Conservation (phyloP, 306 rosid species). For the Vigna nakashimae region DNA sequence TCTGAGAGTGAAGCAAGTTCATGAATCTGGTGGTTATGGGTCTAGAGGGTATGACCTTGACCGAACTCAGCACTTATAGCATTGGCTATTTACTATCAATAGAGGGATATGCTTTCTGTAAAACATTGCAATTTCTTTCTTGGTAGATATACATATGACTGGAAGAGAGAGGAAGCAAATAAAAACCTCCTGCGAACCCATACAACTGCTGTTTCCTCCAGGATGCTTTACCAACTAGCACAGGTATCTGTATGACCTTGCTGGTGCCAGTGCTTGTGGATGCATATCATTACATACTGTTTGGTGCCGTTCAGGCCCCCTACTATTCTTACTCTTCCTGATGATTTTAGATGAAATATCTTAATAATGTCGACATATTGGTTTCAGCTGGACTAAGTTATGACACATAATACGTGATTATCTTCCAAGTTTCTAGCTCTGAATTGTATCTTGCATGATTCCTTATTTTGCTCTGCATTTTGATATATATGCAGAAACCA, state of each 20-base stretch:
- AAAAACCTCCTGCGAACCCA: conserved; percentile 94
- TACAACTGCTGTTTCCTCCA: conserved; percentile 92
- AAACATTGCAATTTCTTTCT: conserved; percentile 22
- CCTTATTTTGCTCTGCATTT: conserved; percentile 22
- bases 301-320: conserved; percentile 25
- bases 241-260: conserved; percentile 60
- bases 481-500: conserved; percentile 68
- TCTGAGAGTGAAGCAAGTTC: conserved; percentile 83
- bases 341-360: conserved; percentile 29
- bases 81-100: conserved; percentile 24
- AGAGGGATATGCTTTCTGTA: conserved; percentile 6
- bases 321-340: neutral
- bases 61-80: conserved; percentile 8
- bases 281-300: conserved; percentile 24
- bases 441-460: neutral
- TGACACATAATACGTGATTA: conserved; percentile 11
- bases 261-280: conserved; percentile 11
- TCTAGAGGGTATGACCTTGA: conserved; percentile 77
- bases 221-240: conserved; percentile 88
- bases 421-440: conserved; percentile 8
- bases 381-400: conserved; percentile 1
- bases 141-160: conserved; percentile 79
- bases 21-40: conserved; percentile 89
- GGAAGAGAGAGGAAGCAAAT: conserved; percentile 93
- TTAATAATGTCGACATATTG: neutral